Conservation (phyloP, 2,329 filamentous ascomycete species). For the Xylaria digitata region DNA sequence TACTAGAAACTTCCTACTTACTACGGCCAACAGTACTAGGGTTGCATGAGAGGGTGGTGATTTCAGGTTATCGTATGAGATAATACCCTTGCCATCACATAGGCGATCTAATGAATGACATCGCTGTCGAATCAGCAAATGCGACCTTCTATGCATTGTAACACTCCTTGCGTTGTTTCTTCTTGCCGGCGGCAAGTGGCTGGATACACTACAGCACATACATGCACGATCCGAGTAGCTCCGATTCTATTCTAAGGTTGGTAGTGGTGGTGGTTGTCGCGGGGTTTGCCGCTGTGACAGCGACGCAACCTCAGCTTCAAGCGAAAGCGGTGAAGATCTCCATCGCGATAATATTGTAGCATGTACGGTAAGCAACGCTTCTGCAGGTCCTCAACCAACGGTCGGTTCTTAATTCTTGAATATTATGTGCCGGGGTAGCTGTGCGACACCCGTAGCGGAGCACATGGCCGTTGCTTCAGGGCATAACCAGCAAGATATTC, state of each 20-base stretch:
- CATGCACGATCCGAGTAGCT: neutral
- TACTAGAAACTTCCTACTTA: constrained; percentile 25
- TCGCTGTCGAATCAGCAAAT: constrained; percentile 3
- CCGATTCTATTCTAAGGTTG: constrained; percentile 16
- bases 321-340: constrained; percentile 30
- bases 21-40: constrained; percentile 1
- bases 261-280: neutral
- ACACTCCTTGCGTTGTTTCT: neutral
- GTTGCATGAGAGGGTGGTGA: constrained; percentile 4
- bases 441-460: neutral
- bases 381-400: constrained; percentile 13
- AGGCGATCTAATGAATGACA: constrained; percentile 16
- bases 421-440: neutral
- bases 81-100: neutral
- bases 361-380: constrained; percentile 5
- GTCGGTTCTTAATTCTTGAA: neutral
- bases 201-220: constrained; percentile 7
- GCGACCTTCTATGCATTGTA: constrained; percentile 15
- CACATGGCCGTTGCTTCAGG: neutral
- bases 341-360: neutral
- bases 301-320: constrained; percentile 9
- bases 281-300: constrained; percentile 4
- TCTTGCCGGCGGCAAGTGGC: constrained; percentile 32
- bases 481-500: neutral
- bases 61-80: neutral